phyloP scores from a whole-genome alignment of 169 alveolate genomes.

The Toxoplasma gondii region DNA sequence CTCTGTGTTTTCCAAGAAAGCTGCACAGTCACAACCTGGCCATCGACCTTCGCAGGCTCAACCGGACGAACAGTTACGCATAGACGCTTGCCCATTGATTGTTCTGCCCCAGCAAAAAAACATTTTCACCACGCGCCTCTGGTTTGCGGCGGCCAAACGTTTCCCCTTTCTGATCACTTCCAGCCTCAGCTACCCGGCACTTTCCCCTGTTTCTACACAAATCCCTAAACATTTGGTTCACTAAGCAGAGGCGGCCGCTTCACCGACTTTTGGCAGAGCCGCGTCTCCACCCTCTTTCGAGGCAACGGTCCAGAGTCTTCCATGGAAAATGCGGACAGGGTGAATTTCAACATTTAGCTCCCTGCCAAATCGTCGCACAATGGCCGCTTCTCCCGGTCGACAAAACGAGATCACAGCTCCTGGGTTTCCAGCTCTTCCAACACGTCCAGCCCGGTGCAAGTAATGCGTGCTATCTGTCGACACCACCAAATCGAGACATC shows the following conservation, averaged over 20 bases:
- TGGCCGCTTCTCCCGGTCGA: neutral
- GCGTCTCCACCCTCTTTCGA: neutral
- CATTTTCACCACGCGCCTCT: too few relatives aligned
- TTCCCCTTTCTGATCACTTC: neutral
- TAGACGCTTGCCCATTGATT: too few relatives aligned
- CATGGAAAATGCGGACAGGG: neutral
- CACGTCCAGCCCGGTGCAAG: slow-evolving; percentile 15
- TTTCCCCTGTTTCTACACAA: neutral
- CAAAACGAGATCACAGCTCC: neutral
- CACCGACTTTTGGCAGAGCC: neutral
- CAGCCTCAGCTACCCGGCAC: neutral
- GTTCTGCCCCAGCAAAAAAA: too few relatives aligned
- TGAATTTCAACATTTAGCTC: neutral
- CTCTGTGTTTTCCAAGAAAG: too few relatives aligned
- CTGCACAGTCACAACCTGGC: too few relatives aligned
- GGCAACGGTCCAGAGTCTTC: neutral
- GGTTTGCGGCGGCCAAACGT: too few relatives aligned
- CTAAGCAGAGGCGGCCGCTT: neutral
- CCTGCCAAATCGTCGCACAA: neutral
- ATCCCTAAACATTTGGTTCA: neutral
- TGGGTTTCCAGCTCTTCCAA: neutral
- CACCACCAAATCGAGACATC: neutral
- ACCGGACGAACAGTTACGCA: too few relatives aligned
- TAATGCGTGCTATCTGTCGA: neutral
- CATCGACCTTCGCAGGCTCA: too few relatives aligned